phyloP scores from a whole-genome alignment of 164 flowering plant genomes.

The Aristolochia fimbriata region DNA sequence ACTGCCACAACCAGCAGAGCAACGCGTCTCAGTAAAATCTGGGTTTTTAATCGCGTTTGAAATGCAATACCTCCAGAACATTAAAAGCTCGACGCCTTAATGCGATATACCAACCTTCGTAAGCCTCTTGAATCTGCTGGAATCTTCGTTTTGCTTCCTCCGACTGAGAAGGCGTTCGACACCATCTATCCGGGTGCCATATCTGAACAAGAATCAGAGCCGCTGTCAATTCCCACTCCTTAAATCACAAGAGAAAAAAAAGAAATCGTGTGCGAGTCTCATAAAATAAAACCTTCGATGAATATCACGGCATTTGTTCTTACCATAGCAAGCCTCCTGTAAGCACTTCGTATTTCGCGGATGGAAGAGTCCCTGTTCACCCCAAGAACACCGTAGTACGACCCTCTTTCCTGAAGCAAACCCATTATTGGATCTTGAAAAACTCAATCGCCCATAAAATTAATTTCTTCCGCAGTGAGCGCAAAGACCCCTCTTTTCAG shows the following conservation, averaged over 20 bases:
- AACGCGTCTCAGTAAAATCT: background rate
- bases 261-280: background rate
- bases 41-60: too few relatives aligned
- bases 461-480: too few relatives aligned
- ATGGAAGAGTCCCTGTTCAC: constrained; percentile 10
- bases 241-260: too few relatives aligned
- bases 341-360: constrained; percentile 21
- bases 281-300: too few relatives aligned
- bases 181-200: constrained; percentile 95
- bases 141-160: constrained; percentile 67
- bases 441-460: too few relatives aligned
- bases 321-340: constrained; percentile 28
- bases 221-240: too few relatives aligned
- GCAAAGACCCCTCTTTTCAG: too few relatives aligned
- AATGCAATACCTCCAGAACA: background rate
- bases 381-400: constrained; percentile 15
- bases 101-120: constrained; percentile 39
- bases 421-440: too few relatives aligned
- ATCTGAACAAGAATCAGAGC: constrained; percentile 20
- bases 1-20: constrained; percentile 23
- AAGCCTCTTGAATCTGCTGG: constrained; percentile 88
- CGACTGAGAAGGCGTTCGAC: constrained; percentile 28
- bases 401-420: background rate
- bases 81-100: background rate
- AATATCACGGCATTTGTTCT: background rate